Conservation (phyloP, 352 stramenopile species). For the Lagenidium sp. region DNA sequence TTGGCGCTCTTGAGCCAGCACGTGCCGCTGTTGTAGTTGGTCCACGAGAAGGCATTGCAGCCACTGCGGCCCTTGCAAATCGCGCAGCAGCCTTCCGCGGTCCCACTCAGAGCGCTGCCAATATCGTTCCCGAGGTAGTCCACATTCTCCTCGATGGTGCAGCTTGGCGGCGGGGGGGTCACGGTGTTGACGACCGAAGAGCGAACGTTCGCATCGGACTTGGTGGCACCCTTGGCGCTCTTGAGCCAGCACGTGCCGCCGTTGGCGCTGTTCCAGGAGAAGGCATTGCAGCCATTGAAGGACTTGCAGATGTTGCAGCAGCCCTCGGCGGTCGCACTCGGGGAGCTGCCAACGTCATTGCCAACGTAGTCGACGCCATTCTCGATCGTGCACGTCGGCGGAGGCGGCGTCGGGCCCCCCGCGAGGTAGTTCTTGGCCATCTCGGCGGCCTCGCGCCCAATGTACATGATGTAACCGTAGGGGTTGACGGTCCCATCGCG, state of each 20-base stretch:
- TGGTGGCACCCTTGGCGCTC: constrained; percentile 17
- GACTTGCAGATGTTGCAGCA: constrained; percentile 26
- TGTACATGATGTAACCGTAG: constrained; percentile 73
- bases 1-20: constrained; percentile 12
- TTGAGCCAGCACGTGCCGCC: constrained; percentile 46
- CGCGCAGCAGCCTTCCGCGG: constrained; percentile 12
- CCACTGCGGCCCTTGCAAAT: constrained; percentile 6
- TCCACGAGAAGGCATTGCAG: constrained; percentile 15
- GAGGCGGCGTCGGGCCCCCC: constrained; percentile 1
- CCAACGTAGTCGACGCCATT: constrained; percentile 29
- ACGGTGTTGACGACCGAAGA: constrained; percentile 16
- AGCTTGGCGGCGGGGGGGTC: constrained; percentile 13
- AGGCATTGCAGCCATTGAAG: constrained; percentile 22
- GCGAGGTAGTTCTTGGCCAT: constrained; percentile 27
- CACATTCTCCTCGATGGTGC: constrained; percentile 13
- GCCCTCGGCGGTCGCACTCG: constrained; percentile 14
- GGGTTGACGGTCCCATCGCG: constrained; percentile 55
- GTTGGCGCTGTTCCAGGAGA: constrained; percentile 34
- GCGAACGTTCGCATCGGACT: neutral
- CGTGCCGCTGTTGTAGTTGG: constrained; percentile 12
- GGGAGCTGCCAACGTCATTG: constrained; percentile 22
- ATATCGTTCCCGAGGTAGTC: constrained; percentile 24
- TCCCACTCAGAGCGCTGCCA: neutral
- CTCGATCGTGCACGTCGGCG: constrained; percentile 14
- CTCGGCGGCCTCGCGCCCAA: constrained; percentile 33